Base-by-base conservation (phyloP, 176 grass and related monocot genomes). In the Olyra latifolia region DNA sequence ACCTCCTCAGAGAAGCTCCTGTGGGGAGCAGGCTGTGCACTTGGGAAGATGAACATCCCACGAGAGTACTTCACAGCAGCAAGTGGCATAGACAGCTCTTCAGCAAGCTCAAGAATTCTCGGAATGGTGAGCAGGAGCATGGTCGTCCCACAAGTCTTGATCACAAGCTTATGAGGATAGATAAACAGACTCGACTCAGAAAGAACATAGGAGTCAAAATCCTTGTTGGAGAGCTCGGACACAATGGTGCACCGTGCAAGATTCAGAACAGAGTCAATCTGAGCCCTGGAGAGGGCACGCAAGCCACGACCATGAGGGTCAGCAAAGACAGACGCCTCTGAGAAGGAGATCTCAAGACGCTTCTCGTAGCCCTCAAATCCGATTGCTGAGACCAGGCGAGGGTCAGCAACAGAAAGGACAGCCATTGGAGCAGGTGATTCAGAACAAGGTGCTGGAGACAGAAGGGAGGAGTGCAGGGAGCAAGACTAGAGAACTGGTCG, bases 331-430 rank as follows among this genome's bases (percentile, higher is more conserved):
- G 86, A 57, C 5, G 83, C 88, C 83, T 91, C 88, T 0, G 83
- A 84, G 76, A 94, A 94, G 7, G 80, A 84, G 10, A 94, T 91
- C 86, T 94, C 92, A 8, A 91, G 82, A 72, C 92, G 92, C 65
- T 94, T 94, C 71, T 94, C 92, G 3, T 86, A 94, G 67, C 92
- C 92, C 83, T 94, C 92, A 48, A 94, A 94, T 60, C 92, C 92
- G 23, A 94, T 94, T 7, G 85, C 74, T 2, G 91, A 90, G 50
- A 50, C 69, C 42, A 13, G 82, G 63, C 62, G 25, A 87, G 71
- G 28, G 22, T 84, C 71, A 79, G 43, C 77, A 77, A 78, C 64
- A 35, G 90, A 68, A 60, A 77, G 55, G 61, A 74, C 67, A 76
- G 79, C 88, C 92, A 94, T 94, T 67, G 65, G 11, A 69, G 80